phyloP scores from a whole-genome alignment of 2,329 filamentous ascomycete genomes.

The Monilinia vaccinii-corymbosi region DNA sequence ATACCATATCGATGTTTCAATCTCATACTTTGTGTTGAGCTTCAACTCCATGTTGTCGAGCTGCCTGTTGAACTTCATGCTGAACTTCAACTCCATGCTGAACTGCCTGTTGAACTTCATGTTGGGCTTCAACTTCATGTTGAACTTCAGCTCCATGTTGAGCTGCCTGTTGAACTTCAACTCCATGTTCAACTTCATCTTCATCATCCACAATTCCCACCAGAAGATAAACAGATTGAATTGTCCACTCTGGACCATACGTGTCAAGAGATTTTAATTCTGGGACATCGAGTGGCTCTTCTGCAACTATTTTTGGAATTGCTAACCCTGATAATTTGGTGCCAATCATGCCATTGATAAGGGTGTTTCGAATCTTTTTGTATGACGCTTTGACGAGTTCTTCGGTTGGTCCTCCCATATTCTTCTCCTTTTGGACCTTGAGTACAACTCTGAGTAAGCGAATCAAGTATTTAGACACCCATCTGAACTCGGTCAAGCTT shows the following conservation, averaged over 20 bases:
- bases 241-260: background rate
- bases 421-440: background rate
- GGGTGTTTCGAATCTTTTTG: background rate
- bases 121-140: too few relatives aligned
- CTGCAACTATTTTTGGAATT: background rate
- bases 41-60: too few relatives aligned
- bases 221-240: background rate
- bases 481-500: background rate
- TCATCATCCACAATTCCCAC: background rate
- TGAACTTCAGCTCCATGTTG: too few relatives aligned
- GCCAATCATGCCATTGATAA: background rate
- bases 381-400: background rate
- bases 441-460: background rate
- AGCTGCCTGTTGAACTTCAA: too few relatives aligned
- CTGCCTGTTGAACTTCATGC: too few relatives aligned
- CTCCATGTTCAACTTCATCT: background rate
- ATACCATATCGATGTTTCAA: too few relatives aligned
- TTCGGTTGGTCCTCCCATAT: background rate
- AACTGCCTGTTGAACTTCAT: too few relatives aligned
- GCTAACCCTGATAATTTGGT: background rate
- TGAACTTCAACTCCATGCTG: too few relatives aligned
- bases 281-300: background rate
- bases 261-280: background rate
- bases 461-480: background rate
- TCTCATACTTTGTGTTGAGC: too few relatives aligned